A percentile compares a stretch with the other conserved stretches of the same genome.
Evolutionary conservation across 2,329 filamentous ascomycete species (phyloP).

Genomic region (Alternaria ethzedia): DNA sequence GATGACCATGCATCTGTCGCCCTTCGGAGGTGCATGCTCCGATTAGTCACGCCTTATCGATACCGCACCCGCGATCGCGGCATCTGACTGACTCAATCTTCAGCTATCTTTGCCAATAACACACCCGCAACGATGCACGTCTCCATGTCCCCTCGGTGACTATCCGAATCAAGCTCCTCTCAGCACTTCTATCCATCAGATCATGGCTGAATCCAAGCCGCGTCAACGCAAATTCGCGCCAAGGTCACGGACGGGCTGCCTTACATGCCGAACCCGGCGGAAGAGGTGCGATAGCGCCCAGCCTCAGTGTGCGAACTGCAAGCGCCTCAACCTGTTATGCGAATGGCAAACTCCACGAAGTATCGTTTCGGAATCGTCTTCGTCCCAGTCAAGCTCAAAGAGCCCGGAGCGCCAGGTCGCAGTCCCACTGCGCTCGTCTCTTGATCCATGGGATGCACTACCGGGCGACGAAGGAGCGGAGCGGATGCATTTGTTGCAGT

Average conservation of each 20-base stretch:
- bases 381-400: constrained; percentile 10
- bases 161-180: constrained; percentile 10
- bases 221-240: constrained; percentile 47
- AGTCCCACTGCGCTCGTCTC: constrained; percentile 23
- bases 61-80: constrained; percentile 3
- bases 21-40: background rate
- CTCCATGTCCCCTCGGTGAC: constrained; percentile 15
- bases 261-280: constrained; percentile 44
- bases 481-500: constrained; percentile 39
- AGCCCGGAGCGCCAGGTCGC: constrained; percentile 22
- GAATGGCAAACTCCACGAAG: constrained; percentile 44
- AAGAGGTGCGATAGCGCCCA: constrained; percentile 46
- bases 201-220: constrained; percentile 41
- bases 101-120: constrained; percentile 7
- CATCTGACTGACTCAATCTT: constrained; percentile 13
- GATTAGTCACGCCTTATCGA: constrained; percentile 16
- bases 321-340: constrained; percentile 43
- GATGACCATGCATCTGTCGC: background rate
- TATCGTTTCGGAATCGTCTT: constrained; percentile 16
- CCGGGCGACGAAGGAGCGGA: constrained; percentile 33
- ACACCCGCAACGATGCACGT: constrained; percentile 13
- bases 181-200: constrained; percentile 13
- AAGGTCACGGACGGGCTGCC: constrained; percentile 44
- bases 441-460: constrained; percentile 42
- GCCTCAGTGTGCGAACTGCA: constrained; percentile 44